A percentile compares a stretch with the other conserved stretches of the same genome.
These are phyloP conservation scores for Fagopyrum tataricum DNA, from an alignment of 148 eudicot species.

Conservation along the genomic window DNA sequence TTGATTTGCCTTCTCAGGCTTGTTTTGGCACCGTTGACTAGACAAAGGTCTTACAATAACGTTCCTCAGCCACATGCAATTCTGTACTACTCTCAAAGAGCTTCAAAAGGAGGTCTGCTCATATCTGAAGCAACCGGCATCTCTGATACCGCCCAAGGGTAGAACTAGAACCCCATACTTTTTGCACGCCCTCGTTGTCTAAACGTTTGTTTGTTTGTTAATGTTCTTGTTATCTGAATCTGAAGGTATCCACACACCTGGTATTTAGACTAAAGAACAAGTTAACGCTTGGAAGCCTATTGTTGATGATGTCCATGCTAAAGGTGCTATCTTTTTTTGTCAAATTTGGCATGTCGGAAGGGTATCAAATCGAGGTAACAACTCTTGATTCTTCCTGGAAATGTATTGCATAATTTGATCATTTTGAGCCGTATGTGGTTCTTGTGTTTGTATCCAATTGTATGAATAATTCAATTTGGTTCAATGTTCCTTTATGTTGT, in stretches of 20 bases:
- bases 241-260: slow-evolving; percentile 17
- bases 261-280: too few species aligned
- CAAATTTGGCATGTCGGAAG: too few species aligned
- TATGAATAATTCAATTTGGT: neutral
- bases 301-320: too few species aligned
- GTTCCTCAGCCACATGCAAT: slow-evolving; percentile 47
- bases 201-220: neutral
- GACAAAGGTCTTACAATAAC: slow-evolving; percentile 41
- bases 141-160: slow-evolving; percentile 44
- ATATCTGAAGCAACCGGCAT: slow-evolving; percentile 41
- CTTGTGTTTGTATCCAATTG: neutral
- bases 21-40: slow-evolving; percentile 37
- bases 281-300: too few species aligned
- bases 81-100: slow-evolving; percentile 38
- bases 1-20: slow-evolving; percentile 19
- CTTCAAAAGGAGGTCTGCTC: slow-evolving; percentile 43
- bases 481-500: neutral
- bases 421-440: too few species aligned
- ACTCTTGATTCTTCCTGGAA: too few species aligned
- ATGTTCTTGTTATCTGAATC: neutral
- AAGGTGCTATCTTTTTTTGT: too few species aligned
- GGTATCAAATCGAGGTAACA: too few species aligned
- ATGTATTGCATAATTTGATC: too few species aligned
- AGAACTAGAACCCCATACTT: neutral
- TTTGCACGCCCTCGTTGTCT: neutral